A percentile compares a stretch with the other conserved stretches of the same genome.
These are phyloP conservation scores for Fusarium torulosum DNA, from an alignment of 2,329 filamentous ascomycete species.

Conservation along the genomic window DNA sequence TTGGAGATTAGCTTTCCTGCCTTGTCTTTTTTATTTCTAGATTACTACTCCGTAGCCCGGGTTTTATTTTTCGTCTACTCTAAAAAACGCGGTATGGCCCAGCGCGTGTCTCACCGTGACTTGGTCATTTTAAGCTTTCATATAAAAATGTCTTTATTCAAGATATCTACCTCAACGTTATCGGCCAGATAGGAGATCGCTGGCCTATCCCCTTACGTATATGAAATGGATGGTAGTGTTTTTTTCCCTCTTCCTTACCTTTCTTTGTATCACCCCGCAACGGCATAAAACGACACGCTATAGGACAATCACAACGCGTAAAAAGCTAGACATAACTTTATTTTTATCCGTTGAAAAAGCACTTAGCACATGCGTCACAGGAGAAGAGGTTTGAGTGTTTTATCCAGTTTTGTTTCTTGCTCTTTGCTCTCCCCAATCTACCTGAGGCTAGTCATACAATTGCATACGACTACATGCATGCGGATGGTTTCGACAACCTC, in stretches of 20 bases:
- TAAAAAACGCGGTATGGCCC: constrained; percentile 19
- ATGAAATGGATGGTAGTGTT: constrained; percentile 20
- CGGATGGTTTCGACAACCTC: constrained; percentile 18
- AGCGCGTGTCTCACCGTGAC: constrained; percentile 28
- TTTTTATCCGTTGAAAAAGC: constrained; percentile 14
- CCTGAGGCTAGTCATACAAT: constrained; percentile 32
- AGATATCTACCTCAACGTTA: constrained; percentile 4
- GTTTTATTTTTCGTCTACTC: background rate
- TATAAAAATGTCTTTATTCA: constrained; percentile 27
- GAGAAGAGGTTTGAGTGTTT: background rate
- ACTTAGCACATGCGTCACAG: constrained; percentile 5
- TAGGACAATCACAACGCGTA: constrained; percentile 34
- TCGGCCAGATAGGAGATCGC: constrained; percentile 32
- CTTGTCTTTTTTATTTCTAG: constrained; percentile 29
- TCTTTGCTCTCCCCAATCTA: constrained; percentile 1
- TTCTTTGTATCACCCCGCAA: constrained; percentile 42
- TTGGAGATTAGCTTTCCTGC: constrained; percentile 31
- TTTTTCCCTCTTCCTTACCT: constrained; percentile 5
- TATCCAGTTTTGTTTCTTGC: background rate
- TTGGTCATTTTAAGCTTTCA: constrained; percentile 31
- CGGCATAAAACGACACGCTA: constrained; percentile 40
- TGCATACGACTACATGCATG: constrained; percentile 29
- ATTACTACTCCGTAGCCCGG: constrained; percentile 1
- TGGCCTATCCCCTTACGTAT: constrained; percentile 37
- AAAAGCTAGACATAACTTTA: constrained; percentile 27